Base-by-base conservation (phyloP, 2,329 filamentous ascomycete species). In the Apiospora arundinis region DNA sequence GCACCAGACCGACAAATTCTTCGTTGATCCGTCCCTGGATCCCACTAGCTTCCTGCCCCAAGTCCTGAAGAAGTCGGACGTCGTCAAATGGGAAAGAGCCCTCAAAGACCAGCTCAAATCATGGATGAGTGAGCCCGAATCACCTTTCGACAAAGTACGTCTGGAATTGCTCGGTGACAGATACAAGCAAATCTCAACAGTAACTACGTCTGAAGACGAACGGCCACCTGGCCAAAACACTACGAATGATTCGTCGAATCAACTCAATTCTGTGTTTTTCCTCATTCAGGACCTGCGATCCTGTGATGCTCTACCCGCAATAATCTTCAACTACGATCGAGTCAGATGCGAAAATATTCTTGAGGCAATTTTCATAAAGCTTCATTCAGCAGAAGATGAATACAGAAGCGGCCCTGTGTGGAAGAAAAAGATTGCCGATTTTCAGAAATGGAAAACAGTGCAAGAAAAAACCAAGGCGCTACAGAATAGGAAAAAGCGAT, bases 281-380 rank as follows among this genome's bases (percentile, higher is more conserved):
- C 81, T 93, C 42, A 82, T 92, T 0, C 85, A 83, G 21, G 86
- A 90, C 44, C 83, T 95, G 0, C 87, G 93, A 67, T 82, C 85
- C 21, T 88, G 90, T 70, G 87, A 89, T 70, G 92, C 91, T 0
- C 84, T 95, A 0, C 93, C 93, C 0, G 92, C 91, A 0, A 90
- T 95, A 16, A 80, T 95, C 1, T 95, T 95, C 84, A 93, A 93
- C 77, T 95, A 93, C 75, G 91, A 95, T 74, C 89, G 92, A 67
- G 79, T 80, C 1, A 80, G 83, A 42, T 95, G 93, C 75, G 92
- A 94, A 79, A 78, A 80, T 12, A 87, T 92, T 40, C 86, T 88
- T 37, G 75, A 79, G 32, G 76, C 80, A 0, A 75, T 95, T 0
- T 78, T 91, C 1, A 75, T 80, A 0, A 83, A 89, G 71, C 82